These are phyloP conservation scores for Royoungia palumana DNA, from an alignment of 768 basidiomycete species.

Conservation along the genomic window DNA sequence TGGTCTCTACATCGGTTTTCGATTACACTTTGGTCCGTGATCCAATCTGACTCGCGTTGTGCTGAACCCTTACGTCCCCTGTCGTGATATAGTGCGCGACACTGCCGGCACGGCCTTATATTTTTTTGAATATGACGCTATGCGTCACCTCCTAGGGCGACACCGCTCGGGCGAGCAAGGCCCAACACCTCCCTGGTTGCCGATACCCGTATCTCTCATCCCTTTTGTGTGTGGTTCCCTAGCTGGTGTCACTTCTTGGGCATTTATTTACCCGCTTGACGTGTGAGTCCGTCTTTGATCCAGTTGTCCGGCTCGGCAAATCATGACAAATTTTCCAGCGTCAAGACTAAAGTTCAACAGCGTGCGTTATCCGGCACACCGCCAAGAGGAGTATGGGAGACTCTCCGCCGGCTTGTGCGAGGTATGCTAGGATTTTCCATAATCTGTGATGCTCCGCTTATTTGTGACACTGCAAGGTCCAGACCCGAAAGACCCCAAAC, in stretches of 20 bases:
- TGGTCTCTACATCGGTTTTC: conserved; percentile 81
- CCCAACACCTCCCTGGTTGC: conserved; percentile 78
- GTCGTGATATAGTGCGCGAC: conserved; percentile 63
- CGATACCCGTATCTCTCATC: conserved; percentile 72
- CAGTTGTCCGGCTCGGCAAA: not conserved
- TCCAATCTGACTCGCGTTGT: not conserved
- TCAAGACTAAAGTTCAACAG: conserved; percentile 96
- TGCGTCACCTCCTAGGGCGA: conserved; percentile 84
- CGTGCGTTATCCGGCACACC: conserved; percentile 78
- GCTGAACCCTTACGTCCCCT: conserved; percentile 5
- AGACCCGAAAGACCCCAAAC: conserved; percentile 73
- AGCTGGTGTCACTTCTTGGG: conserved; percentile 88
- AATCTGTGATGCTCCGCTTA: conserved; percentile 1
- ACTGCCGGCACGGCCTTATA: conserved; percentile 88
- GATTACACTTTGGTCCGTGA: conserved; percentile 74
- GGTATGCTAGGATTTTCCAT: conserved; percentile 41
- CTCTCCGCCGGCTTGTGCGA: conserved; percentile 74
- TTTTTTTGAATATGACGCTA: conserved; percentile 90
- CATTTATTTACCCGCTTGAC: conserved; percentile 89
- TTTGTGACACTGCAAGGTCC: conserved; percentile 48
- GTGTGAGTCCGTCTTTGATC: conserved; percentile 55
- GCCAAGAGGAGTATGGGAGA: conserved; percentile 69
- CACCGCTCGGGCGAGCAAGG: conserved; percentile 77
- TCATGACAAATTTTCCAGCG: conserved; percentile 39
- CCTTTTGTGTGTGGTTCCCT: conserved; percentile 91